These are phyloP conservation scores for Pleodorina starrii DNA, from an alignment of 139 green algal genomes.

Conservation along the genomic window DNA sequence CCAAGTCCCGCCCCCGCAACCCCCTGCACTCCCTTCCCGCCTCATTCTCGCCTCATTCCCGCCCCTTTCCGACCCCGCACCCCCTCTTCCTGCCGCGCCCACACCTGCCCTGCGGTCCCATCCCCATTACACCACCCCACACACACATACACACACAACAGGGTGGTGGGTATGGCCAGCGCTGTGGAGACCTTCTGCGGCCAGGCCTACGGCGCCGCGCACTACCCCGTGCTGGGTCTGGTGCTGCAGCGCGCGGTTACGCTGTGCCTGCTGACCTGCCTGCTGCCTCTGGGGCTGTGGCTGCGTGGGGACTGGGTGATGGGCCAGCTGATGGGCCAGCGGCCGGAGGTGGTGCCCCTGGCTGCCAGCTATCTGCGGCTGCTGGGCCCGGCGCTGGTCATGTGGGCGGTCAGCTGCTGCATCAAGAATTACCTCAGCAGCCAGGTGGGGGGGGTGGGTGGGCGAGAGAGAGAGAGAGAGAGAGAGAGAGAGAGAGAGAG, in stretches of 20 bases:
- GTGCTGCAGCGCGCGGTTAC: constrained; percentile 43
- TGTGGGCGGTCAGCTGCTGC: constrained; percentile 25
- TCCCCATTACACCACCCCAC: too few relatives aligned
- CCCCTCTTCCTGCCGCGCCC: too few relatives aligned
- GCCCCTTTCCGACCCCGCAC: too few relatives aligned
- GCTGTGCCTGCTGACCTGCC: constrained; percentile 27
- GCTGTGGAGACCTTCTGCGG: constrained; percentile 49
- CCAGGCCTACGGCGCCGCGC: constrained; percentile 32
- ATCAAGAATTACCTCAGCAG: constrained; percentile 33
- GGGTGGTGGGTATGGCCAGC: constrained; percentile 36
- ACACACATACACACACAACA: too few relatives aligned
- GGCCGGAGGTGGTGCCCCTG: constrained; percentile 23
- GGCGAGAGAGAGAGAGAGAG: neutral
- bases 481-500: too few relatives aligned
- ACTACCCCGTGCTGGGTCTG: constrained; percentile 19
- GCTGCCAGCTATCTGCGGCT: constrained; percentile 24
- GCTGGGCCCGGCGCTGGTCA: constrained; percentile 16
- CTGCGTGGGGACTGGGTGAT: constrained; percentile 15
- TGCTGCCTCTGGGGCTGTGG: constrained; percentile 30
- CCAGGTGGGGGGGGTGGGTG: constrained; percentile 14
- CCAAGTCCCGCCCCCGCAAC: too few relatives aligned
- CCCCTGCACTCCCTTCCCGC: too few relatives aligned
- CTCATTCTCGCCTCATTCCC: too few relatives aligned
- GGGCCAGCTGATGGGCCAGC: constrained; percentile 15
- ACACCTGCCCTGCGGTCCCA: too few relatives aligned